Evolutionary conservation across 1,284 basidiomycete species (phyloP).

Genomic region (Ustilago cynodontis): DNA sequence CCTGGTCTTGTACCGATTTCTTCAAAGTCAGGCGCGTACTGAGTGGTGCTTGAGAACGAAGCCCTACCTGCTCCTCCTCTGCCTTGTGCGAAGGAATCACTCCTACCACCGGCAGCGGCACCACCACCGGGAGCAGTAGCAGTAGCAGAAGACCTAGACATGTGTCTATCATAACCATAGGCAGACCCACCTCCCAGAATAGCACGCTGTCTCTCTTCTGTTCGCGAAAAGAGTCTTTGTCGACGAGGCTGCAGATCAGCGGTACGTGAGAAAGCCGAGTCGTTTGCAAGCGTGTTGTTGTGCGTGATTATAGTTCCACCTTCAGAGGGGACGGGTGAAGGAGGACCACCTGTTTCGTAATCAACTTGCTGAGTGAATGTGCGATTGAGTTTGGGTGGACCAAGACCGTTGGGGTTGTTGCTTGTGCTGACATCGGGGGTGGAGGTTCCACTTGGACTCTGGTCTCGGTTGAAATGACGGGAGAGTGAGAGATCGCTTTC

Average conservation of each 20-base stretch:
- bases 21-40: constrained; percentile 65
- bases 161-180: constrained; percentile 53
- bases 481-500: constrained; percentile 50
- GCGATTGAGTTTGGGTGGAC: constrained; percentile 37
- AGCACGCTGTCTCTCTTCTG: constrained; percentile 53
- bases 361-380: constrained; percentile 66
- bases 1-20: constrained; percentile 52
- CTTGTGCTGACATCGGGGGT: constrained; percentile 14
- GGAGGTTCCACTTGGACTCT: constrained; percentile 18
- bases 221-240: constrained; percentile 52
- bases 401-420: constrained; percentile 3
- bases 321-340: constrained; percentile 54
- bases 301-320: constrained; percentile 55
- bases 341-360: constrained; percentile 64
- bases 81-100: constrained; percentile 33
- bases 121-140: not conserved
- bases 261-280: constrained; percentile 54
- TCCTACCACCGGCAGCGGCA: not conserved
- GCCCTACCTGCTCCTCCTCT: constrained; percentile 30
- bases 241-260: constrained; percentile 16
- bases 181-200: constrained; percentile 60
- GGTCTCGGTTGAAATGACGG: constrained; percentile 18
- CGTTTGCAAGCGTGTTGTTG: constrained; percentile 34
- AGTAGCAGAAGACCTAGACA: constrained; percentile 31
- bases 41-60: constrained; percentile 40